Evolutionary conservation across 2,329 filamentous ascomycete genomes (phyloP).

Genomic region (Claviceps sp.): DNA sequence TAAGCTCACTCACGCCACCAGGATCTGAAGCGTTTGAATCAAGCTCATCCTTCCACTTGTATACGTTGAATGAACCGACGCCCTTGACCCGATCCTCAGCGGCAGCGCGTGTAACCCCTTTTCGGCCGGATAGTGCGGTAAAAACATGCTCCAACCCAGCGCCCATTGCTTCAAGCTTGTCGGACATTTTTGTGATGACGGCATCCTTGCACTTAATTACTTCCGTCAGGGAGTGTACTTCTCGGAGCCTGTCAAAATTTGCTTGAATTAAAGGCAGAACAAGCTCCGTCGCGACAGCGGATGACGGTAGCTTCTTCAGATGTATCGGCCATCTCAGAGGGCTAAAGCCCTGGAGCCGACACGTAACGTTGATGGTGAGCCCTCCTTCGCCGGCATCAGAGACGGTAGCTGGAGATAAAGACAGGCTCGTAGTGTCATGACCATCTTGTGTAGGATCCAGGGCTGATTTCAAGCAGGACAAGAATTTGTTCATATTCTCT

Average conservation of each 20-base stretch:
- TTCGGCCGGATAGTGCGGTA: slow-evolving; percentile 33
- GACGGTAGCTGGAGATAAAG: slow-evolving; percentile 21
- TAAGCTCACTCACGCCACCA: slow-evolving; percentile 22
- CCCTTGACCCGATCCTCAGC: slow-evolving; percentile 38
- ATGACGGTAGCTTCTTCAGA: slow-evolving; percentile 32
- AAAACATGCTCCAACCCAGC: slow-evolving; percentile 41
- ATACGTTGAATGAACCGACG: slow-evolving; percentile 33
- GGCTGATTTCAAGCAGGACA: slow-evolving; percentile 45
- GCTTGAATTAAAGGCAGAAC: slow-evolving; percentile 38
- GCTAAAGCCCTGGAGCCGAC: slow-evolving; percentile 49
- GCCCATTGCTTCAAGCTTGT: slow-evolving; percentile 40
- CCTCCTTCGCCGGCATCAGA: slow-evolving; percentile 26
- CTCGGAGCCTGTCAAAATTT: slow-evolving; percentile 24
- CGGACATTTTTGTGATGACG: slow-evolving; percentile 35
- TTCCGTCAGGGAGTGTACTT: slow-evolving; percentile 29
- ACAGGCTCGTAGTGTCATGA: slow-evolving; percentile 31
- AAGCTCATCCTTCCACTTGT: slow-evolving; percentile 23
- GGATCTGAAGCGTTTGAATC: slow-evolving; percentile 12
- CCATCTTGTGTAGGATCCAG: slow-evolving; percentile 33
- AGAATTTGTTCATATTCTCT: slow-evolving; percentile 53
- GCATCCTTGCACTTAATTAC: slow-evolving; percentile 37
- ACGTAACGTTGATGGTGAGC: slow-evolving; percentile 40
- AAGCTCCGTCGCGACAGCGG: slow-evolving; percentile 32
- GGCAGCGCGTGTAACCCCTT: slow-evolving; percentile 28
- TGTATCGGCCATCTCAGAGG: slow-evolving; percentile 53